phyloP scores from a whole-genome alignment of 2,329 filamentous ascomycete genomes.

The Fusarium sp. region DNA sequence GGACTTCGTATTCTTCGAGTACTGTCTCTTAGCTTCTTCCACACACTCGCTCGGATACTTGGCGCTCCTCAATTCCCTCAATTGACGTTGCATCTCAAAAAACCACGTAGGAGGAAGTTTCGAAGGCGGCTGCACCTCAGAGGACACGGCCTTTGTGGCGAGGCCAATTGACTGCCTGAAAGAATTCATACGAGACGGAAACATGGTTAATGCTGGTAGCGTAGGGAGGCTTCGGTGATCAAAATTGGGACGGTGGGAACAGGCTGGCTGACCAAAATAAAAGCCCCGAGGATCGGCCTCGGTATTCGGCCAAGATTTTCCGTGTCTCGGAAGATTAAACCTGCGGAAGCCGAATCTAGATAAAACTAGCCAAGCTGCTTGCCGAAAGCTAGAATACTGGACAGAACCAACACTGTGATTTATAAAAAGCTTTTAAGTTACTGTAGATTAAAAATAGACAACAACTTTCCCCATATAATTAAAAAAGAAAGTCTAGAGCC shows the following conservation, averaged over 20 bases:
- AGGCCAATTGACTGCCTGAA: not conserved
- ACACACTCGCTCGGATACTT: conserved; percentile 5
- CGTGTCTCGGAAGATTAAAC: not conserved
- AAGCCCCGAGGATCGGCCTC: not conserved
- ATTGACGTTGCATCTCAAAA: conserved; percentile 19
- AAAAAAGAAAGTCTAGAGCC: too few relatives aligned
- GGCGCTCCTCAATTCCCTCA: not conserved
- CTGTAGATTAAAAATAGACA: too few relatives aligned
- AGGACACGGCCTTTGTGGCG: not conserved
- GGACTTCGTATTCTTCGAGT: not conserved
- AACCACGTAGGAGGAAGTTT: conserved; percentile 30
- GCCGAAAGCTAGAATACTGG: not conserved
- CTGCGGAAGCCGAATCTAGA: not conserved
- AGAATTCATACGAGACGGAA: not conserved
- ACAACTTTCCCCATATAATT: too few relatives aligned
- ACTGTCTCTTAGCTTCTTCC: not conserved
- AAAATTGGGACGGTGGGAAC: not conserved
- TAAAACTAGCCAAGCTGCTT: not conserved
- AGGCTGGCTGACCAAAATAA: not conserved
- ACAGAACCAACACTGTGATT: not conserved
- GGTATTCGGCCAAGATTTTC: conserved; percentile 7
- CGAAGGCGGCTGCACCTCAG: not conserved
- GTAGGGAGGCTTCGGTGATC: not conserved
- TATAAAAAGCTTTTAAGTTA: too few relatives aligned
- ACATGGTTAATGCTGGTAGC: conserved; percentile 5